Conservation (phyloP, 495 filamentous ascomycete genomes). For the Penicillium riverlandense region DNA sequence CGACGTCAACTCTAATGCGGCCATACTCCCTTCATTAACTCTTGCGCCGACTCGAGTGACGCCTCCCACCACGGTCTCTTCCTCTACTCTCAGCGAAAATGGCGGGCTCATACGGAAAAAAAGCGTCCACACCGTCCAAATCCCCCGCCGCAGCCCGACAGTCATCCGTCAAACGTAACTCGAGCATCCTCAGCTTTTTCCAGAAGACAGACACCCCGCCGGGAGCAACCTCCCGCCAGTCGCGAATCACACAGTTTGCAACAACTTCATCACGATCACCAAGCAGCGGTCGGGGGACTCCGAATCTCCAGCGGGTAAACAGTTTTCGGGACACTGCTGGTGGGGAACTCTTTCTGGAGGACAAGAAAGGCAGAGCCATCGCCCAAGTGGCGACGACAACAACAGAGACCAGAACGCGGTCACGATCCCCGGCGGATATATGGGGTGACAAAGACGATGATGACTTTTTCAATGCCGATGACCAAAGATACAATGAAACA, state of each 20-base stretch:
- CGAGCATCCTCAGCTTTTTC: conserved; percentile 76
- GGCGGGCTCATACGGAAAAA: conserved; percentile 17
- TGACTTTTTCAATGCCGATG: conserved; percentile 8
- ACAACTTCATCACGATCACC: conserved; percentile 12
- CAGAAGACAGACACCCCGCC: conserved; percentile 56
- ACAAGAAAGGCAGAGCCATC: conserved; percentile 21
- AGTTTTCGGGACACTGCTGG: conserved; percentile 12
- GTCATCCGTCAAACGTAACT: conserved; percentile 46
- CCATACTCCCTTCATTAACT: neutral
- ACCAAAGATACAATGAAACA: conserved; percentile 22
- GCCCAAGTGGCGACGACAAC: neutral
- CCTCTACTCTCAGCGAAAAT: conserved; percentile 4
- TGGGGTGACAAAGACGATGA: conserved; percentile 28
- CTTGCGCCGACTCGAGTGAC: neutral
- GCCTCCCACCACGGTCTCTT: neutral
- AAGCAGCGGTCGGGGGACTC: conserved; percentile 16
- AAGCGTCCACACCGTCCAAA: conserved; percentile 24
- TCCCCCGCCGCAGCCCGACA: neutral
- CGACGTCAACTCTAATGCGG: neutral
- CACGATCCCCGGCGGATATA: conserved; percentile 29
- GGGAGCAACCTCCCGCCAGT: conserved; percentile 26
- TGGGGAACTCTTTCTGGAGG: conserved; percentile 37
- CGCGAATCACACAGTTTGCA: conserved; percentile 37
- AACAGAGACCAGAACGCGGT: conserved; percentile 5
- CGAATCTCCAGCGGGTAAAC: conserved; percentile 8